Evolutionary conservation across 352 stramenopile species (phyloP).

Genomic region (Pythium grandisporangium): DNA sequence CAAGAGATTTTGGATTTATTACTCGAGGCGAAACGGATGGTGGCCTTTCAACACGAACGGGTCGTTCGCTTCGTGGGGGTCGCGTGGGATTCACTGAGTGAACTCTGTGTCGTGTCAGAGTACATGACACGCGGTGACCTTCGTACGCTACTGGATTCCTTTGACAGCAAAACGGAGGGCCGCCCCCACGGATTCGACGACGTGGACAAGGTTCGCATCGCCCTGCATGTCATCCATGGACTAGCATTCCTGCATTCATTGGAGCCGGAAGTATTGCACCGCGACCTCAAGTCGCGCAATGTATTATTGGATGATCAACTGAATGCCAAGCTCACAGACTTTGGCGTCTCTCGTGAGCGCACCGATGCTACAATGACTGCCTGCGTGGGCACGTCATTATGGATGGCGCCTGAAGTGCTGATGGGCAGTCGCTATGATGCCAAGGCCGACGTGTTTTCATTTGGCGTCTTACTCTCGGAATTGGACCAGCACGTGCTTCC

Average conservation of each 20-base stretch:
- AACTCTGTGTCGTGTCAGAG: slow-evolving; percentile 14
- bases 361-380: background rate
- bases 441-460: slow-evolving; percentile 12
- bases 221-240: slow-evolving; percentile 13
- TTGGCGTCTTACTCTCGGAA: slow-evolving; percentile 14
- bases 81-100: slow-evolving; percentile 30
- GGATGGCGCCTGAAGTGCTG: slow-evolving; percentile 22
- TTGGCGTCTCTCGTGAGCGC: slow-evolving; percentile 2
- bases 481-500: slow-evolving; percentile 8
- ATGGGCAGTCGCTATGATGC: slow-evolving; percentile 9
- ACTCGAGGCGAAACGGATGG: slow-evolving; percentile 44
- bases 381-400: slow-evolving; percentile 3
- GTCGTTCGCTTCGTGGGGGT: slow-evolving; percentile 64
- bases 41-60: slow-evolving; percentile 39
- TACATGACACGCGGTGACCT: slow-evolving; percentile 17
- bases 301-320: slow-evolving; percentile 4
- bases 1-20: slow-evolving; percentile 38
- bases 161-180: slow-evolving; percentile 9
- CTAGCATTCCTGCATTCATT: slow-evolving; percentile 8
- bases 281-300: slow-evolving; percentile 1
- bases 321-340: slow-evolving; percentile 14
- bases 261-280: slow-evolving; percentile 1
- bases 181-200: slow-evolving; percentile 10
- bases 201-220: slow-evolving; percentile 16
- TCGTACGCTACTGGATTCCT: slow-evolving; percentile 19